phyloP scores from a whole-genome alignment of 1,284 basidiomycete species.

The Cryptococcus amylolentus region DNA sequence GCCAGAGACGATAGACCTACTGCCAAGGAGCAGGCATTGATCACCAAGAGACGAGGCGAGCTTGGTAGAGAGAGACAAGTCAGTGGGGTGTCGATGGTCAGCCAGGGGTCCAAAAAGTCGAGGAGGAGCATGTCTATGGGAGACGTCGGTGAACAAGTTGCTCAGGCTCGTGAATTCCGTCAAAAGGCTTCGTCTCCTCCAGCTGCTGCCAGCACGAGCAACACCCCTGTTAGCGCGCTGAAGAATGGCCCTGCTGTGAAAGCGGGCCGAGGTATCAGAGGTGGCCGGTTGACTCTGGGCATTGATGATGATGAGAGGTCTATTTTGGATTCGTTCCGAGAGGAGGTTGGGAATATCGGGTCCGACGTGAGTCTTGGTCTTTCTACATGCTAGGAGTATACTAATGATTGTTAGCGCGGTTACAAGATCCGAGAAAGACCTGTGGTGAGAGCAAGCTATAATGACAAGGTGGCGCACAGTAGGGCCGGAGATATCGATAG shows the following conservation, averaged over 20 bases:
- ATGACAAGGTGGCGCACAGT: slow-evolving; percentile 61
- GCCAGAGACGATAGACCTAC: not conserved
- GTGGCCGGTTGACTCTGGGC: slow-evolving; percentile 34
- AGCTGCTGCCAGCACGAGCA: not conserved
- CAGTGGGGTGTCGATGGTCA: not conserved
- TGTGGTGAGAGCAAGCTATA: slow-evolving; percentile 77
- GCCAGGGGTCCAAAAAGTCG: slow-evolving; percentile 17
- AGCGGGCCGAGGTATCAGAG: not conserved
- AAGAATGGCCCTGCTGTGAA: not conserved
- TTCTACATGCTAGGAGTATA: not conserved
- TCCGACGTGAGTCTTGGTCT: slow-evolving; percentile 28
- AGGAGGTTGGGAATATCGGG: slow-evolving; percentile 41
- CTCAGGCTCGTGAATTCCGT: slow-evolving; percentile 16
- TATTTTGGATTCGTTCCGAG: slow-evolving; percentile 42
- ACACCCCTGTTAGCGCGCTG: not conserved
- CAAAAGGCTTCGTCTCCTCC: slow-evolving; percentile 12
- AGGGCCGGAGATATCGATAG: slow-evolving; percentile 69
- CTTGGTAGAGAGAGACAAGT: slow-evolving; percentile 54
- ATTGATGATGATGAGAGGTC: slow-evolving; percentile 37
- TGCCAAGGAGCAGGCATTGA: slow-evolving; percentile 64
- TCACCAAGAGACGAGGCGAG: slow-evolving; percentile 66
- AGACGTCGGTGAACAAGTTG: slow-evolving; percentile 27
- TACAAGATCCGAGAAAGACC: slow-evolving; percentile 65
- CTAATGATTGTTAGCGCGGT: slow-evolving; percentile 47
- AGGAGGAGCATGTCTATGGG: slow-evolving; percentile 43